Evolutionary conservation across 2,329 filamentous ascomycete genomes (phyloP).

Genomic region (Laburnicola sp.): DNA sequence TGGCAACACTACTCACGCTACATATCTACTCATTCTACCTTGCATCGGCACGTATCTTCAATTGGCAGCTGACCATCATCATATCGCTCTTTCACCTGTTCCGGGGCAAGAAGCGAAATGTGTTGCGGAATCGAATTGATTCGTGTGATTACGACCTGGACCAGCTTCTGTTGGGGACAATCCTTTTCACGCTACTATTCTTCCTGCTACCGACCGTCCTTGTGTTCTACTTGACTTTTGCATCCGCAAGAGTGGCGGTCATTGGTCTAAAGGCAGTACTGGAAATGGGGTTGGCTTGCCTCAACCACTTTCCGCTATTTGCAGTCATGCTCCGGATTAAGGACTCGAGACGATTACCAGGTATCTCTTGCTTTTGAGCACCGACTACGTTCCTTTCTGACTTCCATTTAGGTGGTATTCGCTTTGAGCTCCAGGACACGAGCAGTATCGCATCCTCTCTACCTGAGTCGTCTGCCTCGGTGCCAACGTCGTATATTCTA

Average conservation of each 20-base stretch:
- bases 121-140: conserved; percentile 95
- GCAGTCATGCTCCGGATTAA: conserved; percentile 95
- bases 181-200: conserved; percentile 92
- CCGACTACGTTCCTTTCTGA: not conserved
- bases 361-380: too few species aligned
- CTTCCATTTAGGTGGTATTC: conserved; percentile 65
- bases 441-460: conserved; percentile 45
- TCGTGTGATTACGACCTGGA: conserved; percentile 98
- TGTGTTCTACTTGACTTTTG: conserved; percentile 97
- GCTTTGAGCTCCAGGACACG: conserved; percentile 84
- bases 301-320: conserved; percentile 98
- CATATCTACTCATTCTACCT: conserved; percentile 99
- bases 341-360: conserved; percentile 85
- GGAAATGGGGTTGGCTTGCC: conserved; percentile 86
- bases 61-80: conserved; percentile 97
- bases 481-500: conserved; percentile 79
- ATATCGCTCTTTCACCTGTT: conserved; percentile 98
- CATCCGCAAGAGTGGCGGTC: conserved; percentile 89
- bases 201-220: conserved; percentile 93
- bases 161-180: conserved; percentile 92
- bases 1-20: conserved; percentile 85
- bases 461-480: conserved; percentile 42
- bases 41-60: conserved; percentile 92
- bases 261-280: conserved; percentile 89
- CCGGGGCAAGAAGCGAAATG: conserved; percentile 95